Percentiles rank a stretch among this genome's conserved stretches.
Conservation (phyloP, 805 yeast species). For the Torulaspora gathmanii region DNA sequence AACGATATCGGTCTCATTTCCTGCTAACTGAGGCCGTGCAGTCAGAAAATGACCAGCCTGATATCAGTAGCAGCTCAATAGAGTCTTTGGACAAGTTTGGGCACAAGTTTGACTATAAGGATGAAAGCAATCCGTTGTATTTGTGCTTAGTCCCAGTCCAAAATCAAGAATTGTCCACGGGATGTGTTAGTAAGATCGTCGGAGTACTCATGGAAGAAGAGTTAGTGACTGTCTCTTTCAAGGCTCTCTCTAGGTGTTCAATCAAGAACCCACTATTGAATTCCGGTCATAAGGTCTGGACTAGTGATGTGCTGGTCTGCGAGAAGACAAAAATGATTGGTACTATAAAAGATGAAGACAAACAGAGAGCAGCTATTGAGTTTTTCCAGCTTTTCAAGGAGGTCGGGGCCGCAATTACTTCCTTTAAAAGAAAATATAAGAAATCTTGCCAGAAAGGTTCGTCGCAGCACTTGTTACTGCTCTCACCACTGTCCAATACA, state of each 20-base stretch:
- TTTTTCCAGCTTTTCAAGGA: conserved; percentile 8
- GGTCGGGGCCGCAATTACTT: conserved; percentile 27
- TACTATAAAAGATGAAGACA: conserved; percentile 25
- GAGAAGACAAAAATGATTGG: conserved; percentile 37
- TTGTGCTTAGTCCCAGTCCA: conserved; percentile 23
- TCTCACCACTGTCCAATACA: conserved; percentile 58
- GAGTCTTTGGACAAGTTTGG: conserved; percentile 23
- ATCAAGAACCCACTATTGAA: conserved; percentile 18
- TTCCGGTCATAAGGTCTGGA: conserved; percentile 17
- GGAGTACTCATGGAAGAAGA: conserved; percentile 14
- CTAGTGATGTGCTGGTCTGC: conserved; percentile 8
- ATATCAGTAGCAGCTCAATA: conserved; percentile 15
- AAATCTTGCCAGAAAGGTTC: conserved; percentile 7
- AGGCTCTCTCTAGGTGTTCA: conserved; percentile 18
- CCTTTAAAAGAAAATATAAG: conserved; percentile 37
- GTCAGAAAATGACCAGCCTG: conserved; percentile 62
- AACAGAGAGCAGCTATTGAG: background rate
- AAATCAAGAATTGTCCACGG: conserved; percentile 12
- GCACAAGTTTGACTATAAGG: conserved; percentile 26
- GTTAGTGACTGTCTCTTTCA: conserved; percentile 17
- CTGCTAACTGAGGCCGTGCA: conserved; percentile 13
- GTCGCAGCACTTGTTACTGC: conserved; percentile 36
- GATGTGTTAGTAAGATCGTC: conserved; percentile 19
- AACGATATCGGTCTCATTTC: conserved; percentile 20
- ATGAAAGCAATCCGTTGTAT: conserved; percentile 37